These are phyloP conservation scores for Naganishia vaughanmartiniae DNA, from an alignment of 768 basidiomycete species.

Conservation along the genomic window DNA sequence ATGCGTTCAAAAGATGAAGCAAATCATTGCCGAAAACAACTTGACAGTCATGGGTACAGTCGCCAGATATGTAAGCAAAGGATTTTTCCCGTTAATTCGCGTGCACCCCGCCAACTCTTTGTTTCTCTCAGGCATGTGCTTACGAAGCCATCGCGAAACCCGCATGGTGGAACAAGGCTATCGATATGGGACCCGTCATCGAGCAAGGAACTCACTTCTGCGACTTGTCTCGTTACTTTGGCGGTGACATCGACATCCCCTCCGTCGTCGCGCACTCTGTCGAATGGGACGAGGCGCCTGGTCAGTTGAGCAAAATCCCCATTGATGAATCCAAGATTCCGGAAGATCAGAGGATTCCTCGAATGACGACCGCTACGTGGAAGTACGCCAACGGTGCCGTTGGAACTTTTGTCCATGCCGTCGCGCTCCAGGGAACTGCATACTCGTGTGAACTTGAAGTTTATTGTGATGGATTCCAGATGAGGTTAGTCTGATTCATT, in stretches of 20 bases:
- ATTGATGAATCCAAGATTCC: slow-evolving; percentile 82
- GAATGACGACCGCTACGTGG: slow-evolving; percentile 90
- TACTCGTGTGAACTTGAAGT: slow-evolving; percentile 95
- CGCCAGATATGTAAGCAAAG: slow-evolving; percentile 75
- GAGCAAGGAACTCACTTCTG: slow-evolving; percentile 81
- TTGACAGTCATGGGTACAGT: slow-evolving; percentile 94
- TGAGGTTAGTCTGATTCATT: slow-evolving; percentile 34
- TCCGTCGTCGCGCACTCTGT: slow-evolving; percentile 68
- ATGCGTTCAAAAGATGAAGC: slow-evolving; percentile 94
- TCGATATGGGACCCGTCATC: slow-evolving; percentile 48
- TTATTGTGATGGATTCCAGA: slow-evolving; percentile 83
- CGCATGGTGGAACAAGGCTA: slow-evolving; percentile 50
- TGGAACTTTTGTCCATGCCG: slow-evolving; percentile 83
- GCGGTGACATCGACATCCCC: slow-evolving; percentile 85
- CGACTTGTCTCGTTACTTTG: slow-evolving; percentile 94
- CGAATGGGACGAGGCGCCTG: slow-evolving; percentile 88
- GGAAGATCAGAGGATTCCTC: slow-evolving; percentile 85
- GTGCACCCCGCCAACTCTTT: neutral
- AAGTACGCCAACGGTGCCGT: slow-evolving; percentile 95
- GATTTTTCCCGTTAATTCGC: neutral
- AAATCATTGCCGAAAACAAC: slow-evolving; percentile 88
- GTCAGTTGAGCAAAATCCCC: slow-evolving; percentile 71
- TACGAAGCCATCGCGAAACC: slow-evolving; percentile 53
- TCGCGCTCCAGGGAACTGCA: slow-evolving; percentile 83
- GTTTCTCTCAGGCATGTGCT: slow-evolving; percentile 40